A percentile compares a stretch with the other conserved stretches of the same genome.
Conservation (phyloP, 2,329 filamentous ascomycete genomes). For the Sphaerulina vaccinii region DNA sequence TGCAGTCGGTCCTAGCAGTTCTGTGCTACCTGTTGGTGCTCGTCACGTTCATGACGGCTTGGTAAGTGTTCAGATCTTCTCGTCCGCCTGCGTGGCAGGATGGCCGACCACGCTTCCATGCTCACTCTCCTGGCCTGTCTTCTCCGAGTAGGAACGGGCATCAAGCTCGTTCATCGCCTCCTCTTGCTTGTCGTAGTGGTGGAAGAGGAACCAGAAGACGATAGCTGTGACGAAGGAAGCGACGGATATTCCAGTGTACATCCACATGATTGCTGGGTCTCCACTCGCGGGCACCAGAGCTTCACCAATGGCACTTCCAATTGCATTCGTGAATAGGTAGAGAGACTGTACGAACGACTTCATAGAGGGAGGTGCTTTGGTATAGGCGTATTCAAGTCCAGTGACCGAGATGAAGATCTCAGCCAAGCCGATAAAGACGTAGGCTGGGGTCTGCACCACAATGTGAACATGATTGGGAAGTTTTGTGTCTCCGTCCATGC, state of each 20-base stretch:
- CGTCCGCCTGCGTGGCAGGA: slow-evolving; percentile 10
- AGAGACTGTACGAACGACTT: slow-evolving; percentile 54
- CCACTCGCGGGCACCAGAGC: slow-evolving; percentile 60
- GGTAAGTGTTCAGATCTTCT: slow-evolving; percentile 13
- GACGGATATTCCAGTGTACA: slow-evolving; percentile 43
- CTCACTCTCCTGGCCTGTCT: slow-evolving; percentile 19
- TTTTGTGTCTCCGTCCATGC: slow-evolving; percentile 31
- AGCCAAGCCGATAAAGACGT: slow-evolving; percentile 46
- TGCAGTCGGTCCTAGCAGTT: neutral
- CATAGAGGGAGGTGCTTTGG: slow-evolving; percentile 48
- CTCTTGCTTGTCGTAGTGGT: slow-evolving; percentile 49
- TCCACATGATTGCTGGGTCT: slow-evolving; percentile 66
- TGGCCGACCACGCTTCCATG: slow-evolving; percentile 11
- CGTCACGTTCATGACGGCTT: neutral
- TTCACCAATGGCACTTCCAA: slow-evolving; percentile 60
- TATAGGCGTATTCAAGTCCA: slow-evolving; percentile 49
- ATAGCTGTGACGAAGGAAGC: slow-evolving; percentile 26
- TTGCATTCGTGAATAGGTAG: slow-evolving; percentile 61
- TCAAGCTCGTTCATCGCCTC: slow-evolving; percentile 53
- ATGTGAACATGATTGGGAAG: slow-evolving; percentile 47
- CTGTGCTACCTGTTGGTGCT: neutral
- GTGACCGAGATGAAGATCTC: slow-evolving; percentile 51
- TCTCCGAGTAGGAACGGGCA: slow-evolving; percentile 20
- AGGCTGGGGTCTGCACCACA: slow-evolving; percentile 47
- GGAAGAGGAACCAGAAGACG: slow-evolving; percentile 34